phyloP scores from a whole-genome alignment of 2,329 filamentous ascomycete species.

The Fusarium sp. region DNA sequence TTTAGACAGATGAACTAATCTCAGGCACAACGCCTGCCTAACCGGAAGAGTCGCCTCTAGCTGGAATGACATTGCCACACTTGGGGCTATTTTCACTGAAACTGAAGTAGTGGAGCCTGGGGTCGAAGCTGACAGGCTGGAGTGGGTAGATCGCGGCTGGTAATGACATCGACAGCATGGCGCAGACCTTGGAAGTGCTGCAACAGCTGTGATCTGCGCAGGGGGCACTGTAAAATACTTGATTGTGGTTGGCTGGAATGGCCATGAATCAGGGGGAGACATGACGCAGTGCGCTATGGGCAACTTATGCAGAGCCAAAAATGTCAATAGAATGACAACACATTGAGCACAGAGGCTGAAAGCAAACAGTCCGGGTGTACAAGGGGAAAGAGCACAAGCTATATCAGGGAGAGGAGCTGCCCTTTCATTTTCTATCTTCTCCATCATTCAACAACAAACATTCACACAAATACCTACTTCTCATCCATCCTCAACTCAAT shows the following conservation, averaged over 20 bases:
- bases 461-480: background rate
- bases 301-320: constrained; percentile 17
- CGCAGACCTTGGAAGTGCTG: constrained; percentile 29
- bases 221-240: background rate
- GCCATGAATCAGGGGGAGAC: background rate
- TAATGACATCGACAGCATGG: constrained; percentile 38
- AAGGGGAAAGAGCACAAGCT: constrained; percentile 15
- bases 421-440: background rate
- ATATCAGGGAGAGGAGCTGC: constrained; percentile 32
- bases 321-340: constrained; percentile 17
- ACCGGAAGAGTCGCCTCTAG: background rate
- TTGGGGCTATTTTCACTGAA: constrained; percentile 6
- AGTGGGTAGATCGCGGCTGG: background rate
- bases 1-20: background rate
- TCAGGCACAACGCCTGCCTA: constrained; percentile 3
- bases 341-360: background rate
- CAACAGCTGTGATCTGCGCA: constrained; percentile 20
- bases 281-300: constrained; percentile 29
- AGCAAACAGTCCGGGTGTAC: constrained; percentile 13
- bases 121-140: constrained; percentile 5
- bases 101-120: constrained; percentile 6
- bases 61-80: constrained; percentile 31
- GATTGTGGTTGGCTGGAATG: background rate
- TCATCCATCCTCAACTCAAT: background rate
- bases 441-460: constrained; percentile 7